Evolutionary conservation across 108 stramenopile species (phyloP), one percentile per base, ranked within the genome.

Genomic region (Pseudonitzschia pungens): DNA sequence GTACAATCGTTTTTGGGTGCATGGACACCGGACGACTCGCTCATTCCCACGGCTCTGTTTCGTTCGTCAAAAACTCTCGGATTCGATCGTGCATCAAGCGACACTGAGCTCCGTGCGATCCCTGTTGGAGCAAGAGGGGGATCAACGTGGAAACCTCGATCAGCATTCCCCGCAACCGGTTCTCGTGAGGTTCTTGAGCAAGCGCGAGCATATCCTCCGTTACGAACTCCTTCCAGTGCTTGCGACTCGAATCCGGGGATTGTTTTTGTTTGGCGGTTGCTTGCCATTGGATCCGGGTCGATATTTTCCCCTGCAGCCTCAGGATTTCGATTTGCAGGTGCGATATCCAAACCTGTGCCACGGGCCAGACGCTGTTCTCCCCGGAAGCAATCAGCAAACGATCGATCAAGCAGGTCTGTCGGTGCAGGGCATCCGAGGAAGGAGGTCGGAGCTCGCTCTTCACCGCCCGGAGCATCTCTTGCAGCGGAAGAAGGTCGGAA

Each of bases 121-220:
- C 12, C 12, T 71, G 56, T 60, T 71, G 71, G 33, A 71, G 71
- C 33, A 71, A 54, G 27, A 40, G 24, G 15, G 71, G 71, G 1
- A 71, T 29, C 44, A 71, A 43, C 9, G 71, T 71, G 6, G 71
- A 71, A 18, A 59, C 42, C 28, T 71, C 71, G 20, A 59, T 41
- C 58, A 71, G 41, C 57, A 71, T 45, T 21, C 40, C 41, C 43
- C 42, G 22, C 5, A 71, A 27, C 10, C 36, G 9, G 21, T 60
- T 16, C 21, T 59, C 40, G 57, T 59, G 45, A 8, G 71, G 71
- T 18, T 52, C 71, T 71, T 71, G 71, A 7, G 43, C 57, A 32
- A 58, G 54, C 22, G 21, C 1, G 14, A 71, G 41, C 58, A 71
- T 71, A 24, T 67, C 66, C 8, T 67, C 44, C 66, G 66, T 48